These are phyloP conservation scores for Cladosporium oxysporum DNA, from an alignment of 2,329 filamentous ascomycete genomes.

Conservation along the genomic window DNA sequence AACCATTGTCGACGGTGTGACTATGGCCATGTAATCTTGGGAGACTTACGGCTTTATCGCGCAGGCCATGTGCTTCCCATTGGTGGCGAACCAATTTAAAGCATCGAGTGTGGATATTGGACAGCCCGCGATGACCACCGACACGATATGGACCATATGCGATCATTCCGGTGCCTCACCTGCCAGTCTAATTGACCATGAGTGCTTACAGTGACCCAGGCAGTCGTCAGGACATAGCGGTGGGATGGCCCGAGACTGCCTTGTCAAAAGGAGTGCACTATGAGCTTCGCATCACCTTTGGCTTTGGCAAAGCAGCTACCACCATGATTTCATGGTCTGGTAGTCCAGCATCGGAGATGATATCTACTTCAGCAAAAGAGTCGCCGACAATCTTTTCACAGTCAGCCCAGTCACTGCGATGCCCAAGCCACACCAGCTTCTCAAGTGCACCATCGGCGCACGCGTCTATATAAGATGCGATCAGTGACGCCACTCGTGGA, in stretches of 20 bases:
- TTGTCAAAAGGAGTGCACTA: neutral
- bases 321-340: constrained; percentile 28
- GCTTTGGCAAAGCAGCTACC: constrained; percentile 23
- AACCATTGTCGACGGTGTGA: neutral
- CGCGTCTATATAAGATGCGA: constrained; percentile 48
- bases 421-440: constrained; percentile 47
- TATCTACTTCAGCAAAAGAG: constrained; percentile 1
- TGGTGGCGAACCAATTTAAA: neutral
- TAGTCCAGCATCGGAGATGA: constrained; percentile 18
- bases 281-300: neutral
- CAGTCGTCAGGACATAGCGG: neutral
- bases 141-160: neutral
- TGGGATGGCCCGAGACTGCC: neutral
- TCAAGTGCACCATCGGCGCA: constrained; percentile 36
- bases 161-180: neutral
- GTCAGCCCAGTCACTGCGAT: constrained; percentile 44
- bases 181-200: neutral
- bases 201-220: neutral
- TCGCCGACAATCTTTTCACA: constrained; percentile 24
- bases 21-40: neutral
- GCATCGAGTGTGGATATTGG: neutral
- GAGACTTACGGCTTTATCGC: neutral
- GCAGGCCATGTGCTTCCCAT: neutral
- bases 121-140: neutral
- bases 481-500: constrained; percentile 50